Percentiles rank a stretch among this genome's conserved stretches.
Evolutionary conservation across 2,329 filamentous ascomycete species (phyloP).

Genomic region (Alternaria incomplexa): DNA sequence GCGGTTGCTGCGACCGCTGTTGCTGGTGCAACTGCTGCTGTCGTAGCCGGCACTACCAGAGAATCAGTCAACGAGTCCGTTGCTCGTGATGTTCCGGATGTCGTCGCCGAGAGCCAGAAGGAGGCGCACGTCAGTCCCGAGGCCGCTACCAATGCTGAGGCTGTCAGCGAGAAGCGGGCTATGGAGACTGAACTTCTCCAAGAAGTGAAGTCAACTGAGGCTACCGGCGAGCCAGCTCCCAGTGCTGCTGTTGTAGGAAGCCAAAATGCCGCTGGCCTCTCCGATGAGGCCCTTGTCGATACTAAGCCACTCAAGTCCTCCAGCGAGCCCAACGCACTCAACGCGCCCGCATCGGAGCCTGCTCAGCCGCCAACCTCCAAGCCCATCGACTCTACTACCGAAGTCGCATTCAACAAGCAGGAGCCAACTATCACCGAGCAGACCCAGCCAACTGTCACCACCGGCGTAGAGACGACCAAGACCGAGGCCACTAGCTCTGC

Average conservation of each 20-base stretch:
- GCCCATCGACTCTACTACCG: constrained; percentile 39
- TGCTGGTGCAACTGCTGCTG: constrained; percentile 4
- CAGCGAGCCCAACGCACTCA: constrained; percentile 42
- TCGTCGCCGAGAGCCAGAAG: constrained; percentile 74
- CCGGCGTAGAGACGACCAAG: constrained; percentile 46
- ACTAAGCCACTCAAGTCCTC: constrained; percentile 39
- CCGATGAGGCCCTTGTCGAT: constrained; percentile 37
- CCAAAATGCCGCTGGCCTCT: constrained; percentile 47
- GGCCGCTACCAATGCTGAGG: constrained; percentile 67
- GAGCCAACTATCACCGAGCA: constrained; percentile 47
- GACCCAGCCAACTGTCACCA: constrained; percentile 50
- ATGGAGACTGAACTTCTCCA: constrained; percentile 73
- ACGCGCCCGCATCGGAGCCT: constrained; percentile 45
- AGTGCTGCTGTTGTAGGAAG: constrained; percentile 13
- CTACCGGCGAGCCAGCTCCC: constrained; percentile 46
- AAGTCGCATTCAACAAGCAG: constrained; percentile 52
- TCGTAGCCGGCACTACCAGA: constrained; percentile 1
- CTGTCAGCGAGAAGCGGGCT: constrained; percentile 72
- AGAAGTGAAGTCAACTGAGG: constrained; percentile 5
- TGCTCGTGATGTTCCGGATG: constrained; percentile 55
- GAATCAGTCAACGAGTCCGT: constrained; percentile 37
- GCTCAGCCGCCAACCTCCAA: constrained; percentile 34
- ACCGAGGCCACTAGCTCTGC: constrained; percentile 29
- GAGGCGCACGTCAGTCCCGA: constrained; percentile 68
- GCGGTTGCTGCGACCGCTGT: not conserved